A percentile compares a stretch with the other conserved stretches of the same genome.
These are phyloP conservation scores for Spongiforma sp. DNA, from an alignment of 1,284 basidiomycete species.

Conservation along the genomic window DNA sequence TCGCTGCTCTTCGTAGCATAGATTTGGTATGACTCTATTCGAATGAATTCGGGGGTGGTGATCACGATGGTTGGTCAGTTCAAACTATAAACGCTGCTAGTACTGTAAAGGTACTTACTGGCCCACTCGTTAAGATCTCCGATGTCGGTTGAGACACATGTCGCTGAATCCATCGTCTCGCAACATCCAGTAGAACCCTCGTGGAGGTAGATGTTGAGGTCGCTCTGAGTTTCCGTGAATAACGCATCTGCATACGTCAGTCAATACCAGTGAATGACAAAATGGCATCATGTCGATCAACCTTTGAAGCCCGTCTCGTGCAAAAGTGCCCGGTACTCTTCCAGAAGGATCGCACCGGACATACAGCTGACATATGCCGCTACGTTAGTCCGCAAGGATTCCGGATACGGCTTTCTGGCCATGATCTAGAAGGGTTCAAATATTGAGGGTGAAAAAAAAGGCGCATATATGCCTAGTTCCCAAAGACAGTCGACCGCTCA, in stretches of 20 bases:
- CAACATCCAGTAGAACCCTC: constrained; percentile 12
- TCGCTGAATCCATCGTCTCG: constrained; percentile 6
- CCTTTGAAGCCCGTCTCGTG: constrained; percentile 48
- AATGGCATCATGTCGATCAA: constrained; percentile 17
- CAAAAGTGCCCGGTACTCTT: constrained; percentile 44
- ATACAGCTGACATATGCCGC: constrained; percentile 49
- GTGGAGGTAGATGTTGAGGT: constrained; percentile 43
- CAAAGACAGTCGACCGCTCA: neutral
- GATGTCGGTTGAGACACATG: constrained; percentile 3
- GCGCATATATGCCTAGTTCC: too few relatives aligned
- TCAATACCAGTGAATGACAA: neutral
- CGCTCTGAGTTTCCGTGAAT: constrained; percentile 46
- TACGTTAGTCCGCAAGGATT: constrained; percentile 45
- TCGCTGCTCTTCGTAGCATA: constrained; percentile 44
- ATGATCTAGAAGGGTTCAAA: too few relatives aligned
- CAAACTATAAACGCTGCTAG: neutral
- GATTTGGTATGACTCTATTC: constrained; percentile 48
- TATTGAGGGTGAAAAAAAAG: too few relatives aligned
- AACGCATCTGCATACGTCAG: constrained; percentile 40
- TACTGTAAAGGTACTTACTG: constrained; percentile 32
- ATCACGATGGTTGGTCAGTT: neutral
- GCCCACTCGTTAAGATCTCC: constrained; percentile 48
- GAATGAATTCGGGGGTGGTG: neutral
- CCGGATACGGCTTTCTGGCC: constrained; percentile 47
- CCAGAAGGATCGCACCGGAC: constrained; percentile 44